Base-by-base conservation (phyloP, 78 protist species). In the Tieghemostelium lacteum region DNA sequence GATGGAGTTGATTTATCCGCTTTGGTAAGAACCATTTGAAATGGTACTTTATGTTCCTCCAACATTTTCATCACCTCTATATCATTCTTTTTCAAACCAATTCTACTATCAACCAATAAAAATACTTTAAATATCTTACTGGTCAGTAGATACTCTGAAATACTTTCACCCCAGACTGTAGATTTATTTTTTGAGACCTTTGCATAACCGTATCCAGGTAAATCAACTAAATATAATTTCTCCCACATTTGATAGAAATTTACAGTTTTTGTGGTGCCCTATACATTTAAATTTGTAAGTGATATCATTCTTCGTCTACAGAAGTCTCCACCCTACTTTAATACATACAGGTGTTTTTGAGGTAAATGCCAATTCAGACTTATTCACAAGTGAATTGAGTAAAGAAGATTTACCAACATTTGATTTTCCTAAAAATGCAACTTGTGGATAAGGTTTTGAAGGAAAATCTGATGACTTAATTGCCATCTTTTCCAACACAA, bases 331-430 rank as follows among this genome's bases (percentile, higher is more conserved):
- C 19, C 24, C 17, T 24, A 3, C 19, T 45, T 28, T 29, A 24
- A 61, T 61, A 61, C 54, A 28, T 67, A 67, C 74, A 8, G 91
- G 78, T 33, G 28, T 54, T 34, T 83, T 83, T 83, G 91, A 83
- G 26, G 58, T 71, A 49, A 60, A 45, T 7, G 91, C 91, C 4
- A 83, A 6, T 2, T 66, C 71, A n/a, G n/a, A n/a, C 10, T 73
- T 20, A 42, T n/a, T 26, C 0, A 83, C 29, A 14, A 88, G 5
- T 31, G 93, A 20, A 28, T 88, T 88, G 22, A 88, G 12, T 19
- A 88, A 37, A 24, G 93, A 50, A 14, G 93, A 88, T 66, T 88
- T 88, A 26, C 93, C 93, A 19, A 66, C 93, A 52, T 88, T 88
- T 42, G 88, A 77, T 31, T 73, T 55, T 37, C 93, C 93, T 0